Percentiles rank a stretch among this genome's conserved stretches.
Conservation (phyloP, 2,329 filamentous ascomycete species). For the Myriosclerotinia duriaeana region DNA sequence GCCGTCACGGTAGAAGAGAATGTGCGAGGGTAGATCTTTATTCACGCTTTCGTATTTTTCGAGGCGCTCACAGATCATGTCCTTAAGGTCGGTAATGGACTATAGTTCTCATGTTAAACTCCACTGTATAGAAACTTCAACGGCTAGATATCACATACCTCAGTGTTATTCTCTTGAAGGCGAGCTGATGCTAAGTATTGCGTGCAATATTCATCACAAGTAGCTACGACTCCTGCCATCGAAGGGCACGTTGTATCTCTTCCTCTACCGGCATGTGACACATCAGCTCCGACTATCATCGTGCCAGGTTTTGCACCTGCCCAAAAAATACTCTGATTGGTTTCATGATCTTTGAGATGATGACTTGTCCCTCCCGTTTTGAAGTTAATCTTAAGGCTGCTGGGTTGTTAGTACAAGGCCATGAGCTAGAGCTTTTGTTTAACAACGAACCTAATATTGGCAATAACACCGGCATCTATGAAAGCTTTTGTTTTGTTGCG, state of each 20-base stretch:
- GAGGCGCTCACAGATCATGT: slow-evolving; percentile 28
- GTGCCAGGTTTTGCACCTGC: slow-evolving; percentile 61
- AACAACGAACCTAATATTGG: background rate
- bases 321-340: slow-evolving; percentile 34
- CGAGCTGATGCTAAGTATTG: slow-evolving; percentile 75
- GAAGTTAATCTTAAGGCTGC: slow-evolving; percentile 71
- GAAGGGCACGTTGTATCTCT: slow-evolving; percentile 60
- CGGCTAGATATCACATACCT: slow-evolving; percentile 45
- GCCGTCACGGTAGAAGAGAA: slow-evolving; percentile 43
- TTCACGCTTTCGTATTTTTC: slow-evolving; percentile 46
- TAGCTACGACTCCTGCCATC: slow-evolving; percentile 76
- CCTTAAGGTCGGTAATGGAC: slow-evolving; percentile 43
- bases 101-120: background rate
- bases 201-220: slow-evolving; percentile 60
- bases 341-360: slow-evolving; percentile 48
- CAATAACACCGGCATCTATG: background rate
- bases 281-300: slow-evolving; percentile 83
- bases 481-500: accelerated
- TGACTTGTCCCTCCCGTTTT: slow-evolving; percentile 72
- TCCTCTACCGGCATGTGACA: slow-evolving; percentile 75
- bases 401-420: background rate
- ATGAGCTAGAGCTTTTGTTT: background rate
- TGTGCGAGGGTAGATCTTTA: slow-evolving; percentile 19
- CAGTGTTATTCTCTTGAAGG: slow-evolving; percentile 76
- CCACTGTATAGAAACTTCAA: background rate